Evolutionary conservation across 2,329 filamentous ascomycete species (phyloP).

Genomic region (Lithohypha guttulata): DNA sequence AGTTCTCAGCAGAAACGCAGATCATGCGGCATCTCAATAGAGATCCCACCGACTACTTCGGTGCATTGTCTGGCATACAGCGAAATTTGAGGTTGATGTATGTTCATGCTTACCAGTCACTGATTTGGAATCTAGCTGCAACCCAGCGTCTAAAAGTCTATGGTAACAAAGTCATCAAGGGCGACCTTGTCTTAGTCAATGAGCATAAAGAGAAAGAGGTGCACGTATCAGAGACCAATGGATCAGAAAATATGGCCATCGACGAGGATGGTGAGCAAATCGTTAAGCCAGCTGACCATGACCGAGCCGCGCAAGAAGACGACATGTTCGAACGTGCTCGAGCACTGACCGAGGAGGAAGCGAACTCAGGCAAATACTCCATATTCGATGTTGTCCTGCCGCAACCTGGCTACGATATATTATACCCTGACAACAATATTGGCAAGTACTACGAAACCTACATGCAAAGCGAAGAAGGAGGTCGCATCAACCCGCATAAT

Average conservation of each 20-base stretch:
- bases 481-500: conserved; percentile 65
- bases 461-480: conserved; percentile 71
- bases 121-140: conserved; percentile 82
- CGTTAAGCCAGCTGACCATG: conserved; percentile 47
- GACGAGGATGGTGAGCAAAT: conserved; percentile 57
- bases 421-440: conserved; percentile 75
- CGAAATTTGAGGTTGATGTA: conserved; percentile 85
- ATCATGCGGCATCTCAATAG: conserved; percentile 65
- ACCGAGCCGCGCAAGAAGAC: conserved; percentile 43
- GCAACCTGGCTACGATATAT: conserved; percentile 79
- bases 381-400: conserved; percentile 87
- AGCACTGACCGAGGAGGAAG: conserved; percentile 65
- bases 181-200: conserved; percentile 67
- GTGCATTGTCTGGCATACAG: conserved; percentile 69
- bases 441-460: conserved; percentile 76
- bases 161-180: conserved; percentile 64
- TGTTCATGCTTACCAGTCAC: conserved; percentile 89
- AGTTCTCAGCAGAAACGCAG: conserved; percentile 68
- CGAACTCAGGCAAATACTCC: conserved; percentile 59
- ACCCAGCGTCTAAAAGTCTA: conserved; percentile 70
- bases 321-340: conserved; percentile 60
- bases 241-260: conserved; percentile 29
- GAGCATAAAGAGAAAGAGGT: conserved; percentile 42
- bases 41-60: conserved; percentile 59
- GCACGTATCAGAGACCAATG: conserved; percentile 15